These are phyloP conservation scores for Ophiostoma sp. DNA, from an alignment of 2,329 filamentous ascomycete species.

Conservation along the genomic window DNA sequence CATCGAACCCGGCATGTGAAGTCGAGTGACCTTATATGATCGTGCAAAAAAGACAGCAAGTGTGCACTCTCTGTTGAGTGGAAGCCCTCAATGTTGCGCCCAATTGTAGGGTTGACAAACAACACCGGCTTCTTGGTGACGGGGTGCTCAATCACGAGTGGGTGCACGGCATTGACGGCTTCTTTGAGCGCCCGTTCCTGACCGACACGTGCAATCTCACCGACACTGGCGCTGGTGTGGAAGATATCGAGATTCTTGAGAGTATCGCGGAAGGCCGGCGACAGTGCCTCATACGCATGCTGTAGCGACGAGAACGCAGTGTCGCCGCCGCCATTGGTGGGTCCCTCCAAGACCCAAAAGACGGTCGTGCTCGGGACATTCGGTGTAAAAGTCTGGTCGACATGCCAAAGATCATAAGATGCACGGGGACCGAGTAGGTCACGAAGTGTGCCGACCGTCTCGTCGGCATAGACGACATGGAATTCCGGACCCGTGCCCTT, in stretches of 20 bases:
- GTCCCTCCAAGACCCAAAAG: constrained; percentile 79
- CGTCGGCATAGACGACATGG: constrained; percentile 69
- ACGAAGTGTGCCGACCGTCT: constrained; percentile 52
- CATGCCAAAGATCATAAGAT: constrained; percentile 84
- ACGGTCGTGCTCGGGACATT: constrained; percentile 91
- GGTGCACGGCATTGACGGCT: constrained; percentile 69
- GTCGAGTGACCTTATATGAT: constrained; percentile 49
- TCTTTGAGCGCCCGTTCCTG: constrained; percentile 19
- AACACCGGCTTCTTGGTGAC: constrained; percentile 80
- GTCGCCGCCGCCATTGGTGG: constrained; percentile 71
- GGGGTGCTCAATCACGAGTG: constrained; percentile 79
- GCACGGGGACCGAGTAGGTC: constrained; percentile 63
- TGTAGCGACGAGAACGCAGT: constrained; percentile 79
- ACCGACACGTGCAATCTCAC: constrained; percentile 25
- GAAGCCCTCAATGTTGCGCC: constrained; percentile 64
- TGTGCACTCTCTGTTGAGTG: constrained; percentile 81
- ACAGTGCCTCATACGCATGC: constrained; percentile 77
- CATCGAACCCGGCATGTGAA: constrained; percentile 50
- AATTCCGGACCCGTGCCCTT: constrained; percentile 63
- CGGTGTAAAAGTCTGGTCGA: constrained; percentile 82
- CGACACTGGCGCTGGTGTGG: constrained; percentile 46
- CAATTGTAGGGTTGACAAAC: constrained; percentile 61
- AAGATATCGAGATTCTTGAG: constrained; percentile 77
- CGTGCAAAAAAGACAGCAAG: constrained; percentile 44
- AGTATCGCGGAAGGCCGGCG: constrained; percentile 70